These are phyloP conservation scores for Dendrocalamus latiflorus DNA, from an alignment of 202 grass and related monocot genomes.

Conservation along the genomic window DNA sequence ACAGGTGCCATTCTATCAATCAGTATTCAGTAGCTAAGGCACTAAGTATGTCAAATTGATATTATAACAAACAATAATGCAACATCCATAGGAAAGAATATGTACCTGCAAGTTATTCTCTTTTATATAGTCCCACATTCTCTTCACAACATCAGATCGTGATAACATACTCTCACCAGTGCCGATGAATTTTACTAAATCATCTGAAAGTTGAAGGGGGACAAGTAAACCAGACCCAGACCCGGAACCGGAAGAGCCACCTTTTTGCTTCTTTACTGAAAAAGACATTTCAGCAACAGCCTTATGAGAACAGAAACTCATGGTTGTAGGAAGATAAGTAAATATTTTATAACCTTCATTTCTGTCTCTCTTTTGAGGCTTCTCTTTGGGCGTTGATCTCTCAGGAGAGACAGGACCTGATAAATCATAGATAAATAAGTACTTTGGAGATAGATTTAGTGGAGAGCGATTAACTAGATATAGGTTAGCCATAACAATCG, in stretches of 20 bases:
- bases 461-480: background rate
- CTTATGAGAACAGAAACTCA: slow-evolving; percentile 15
- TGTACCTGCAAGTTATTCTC: slow-evolving; percentile 87
- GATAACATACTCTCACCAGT: slow-evolving; percentile 86
- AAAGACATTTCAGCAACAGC: slow-evolving; percentile 27
- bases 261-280: slow-evolving; percentile 60
- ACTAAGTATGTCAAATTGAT: background rate
- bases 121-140: slow-evolving; percentile 94
- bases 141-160: slow-evolving; percentile 81
- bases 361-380: slow-evolving; percentile 74
- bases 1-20: background rate
- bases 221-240: slow-evolving; percentile 57
- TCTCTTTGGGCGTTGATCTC: slow-evolving; percentile 69
- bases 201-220: slow-evolving; percentile 80
- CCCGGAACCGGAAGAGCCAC: slow-evolving; percentile 56
- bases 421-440: slow-evolving; percentile 30
- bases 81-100: slow-evolving; percentile 13
- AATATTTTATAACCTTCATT: slow-evolving; percentile 68
- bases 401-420: slow-evolving; percentile 44
- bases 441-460: background rate
- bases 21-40: background rate
- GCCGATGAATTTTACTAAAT: slow-evolving; percentile 82
- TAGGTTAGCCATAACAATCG: background rate
- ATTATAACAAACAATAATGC: no score
- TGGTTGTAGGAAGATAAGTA: background rate